Conservation (phyloP, 1,284 basidiomycete species). For the Ustilago loliicola region DNA sequence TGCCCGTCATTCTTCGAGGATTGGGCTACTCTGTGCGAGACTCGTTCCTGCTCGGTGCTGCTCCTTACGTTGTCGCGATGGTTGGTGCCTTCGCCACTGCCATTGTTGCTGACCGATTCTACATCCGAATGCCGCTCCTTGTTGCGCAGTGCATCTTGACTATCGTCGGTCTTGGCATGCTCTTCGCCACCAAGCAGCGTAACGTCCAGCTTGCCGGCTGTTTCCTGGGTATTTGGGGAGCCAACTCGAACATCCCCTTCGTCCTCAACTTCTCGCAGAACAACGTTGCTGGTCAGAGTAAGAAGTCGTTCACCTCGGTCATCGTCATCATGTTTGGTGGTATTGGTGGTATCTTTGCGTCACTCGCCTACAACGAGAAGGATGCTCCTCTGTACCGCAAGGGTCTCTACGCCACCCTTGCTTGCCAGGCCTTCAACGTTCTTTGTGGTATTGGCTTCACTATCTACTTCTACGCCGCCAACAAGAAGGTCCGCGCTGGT, state of each 20-base stretch:
- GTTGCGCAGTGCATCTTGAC: constrained; percentile 67
- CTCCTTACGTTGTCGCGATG: constrained; percentile 69
- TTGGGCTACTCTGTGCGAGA: constrained; percentile 68
- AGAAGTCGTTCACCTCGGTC: constrained; percentile 70
- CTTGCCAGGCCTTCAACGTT: constrained; percentile 55
- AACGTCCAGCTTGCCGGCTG: constrained; percentile 63
- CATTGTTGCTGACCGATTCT: constrained; percentile 70
- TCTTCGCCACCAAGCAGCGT: constrained; percentile 64
- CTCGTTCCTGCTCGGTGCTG: constrained; percentile 69
- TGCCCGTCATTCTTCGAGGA: constrained; percentile 71
- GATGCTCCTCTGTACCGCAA: constrained; percentile 61
- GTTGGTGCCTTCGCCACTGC: constrained; percentile 70
- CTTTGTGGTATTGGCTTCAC: constrained; percentile 45
- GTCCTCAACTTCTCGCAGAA: constrained; percentile 63
- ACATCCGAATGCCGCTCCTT: constrained; percentile 70
- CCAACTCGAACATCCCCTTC: constrained; percentile 63
- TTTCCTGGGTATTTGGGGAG: constrained; percentile 71
- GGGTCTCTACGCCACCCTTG: constrained; percentile 60
- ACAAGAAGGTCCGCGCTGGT: constrained; percentile 56
- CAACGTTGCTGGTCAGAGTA: constrained; percentile 72
- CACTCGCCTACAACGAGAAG: constrained; percentile 66
- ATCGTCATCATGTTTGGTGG: constrained; percentile 71
- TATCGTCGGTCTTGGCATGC: constrained; percentile 69
- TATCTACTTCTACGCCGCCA: constrained; percentile 53
- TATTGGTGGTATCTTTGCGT: constrained; percentile 72